phyloP scores from a whole-genome alignment of 192 early-diverging fungal species.

The Thamnidium elegans region DNA sequence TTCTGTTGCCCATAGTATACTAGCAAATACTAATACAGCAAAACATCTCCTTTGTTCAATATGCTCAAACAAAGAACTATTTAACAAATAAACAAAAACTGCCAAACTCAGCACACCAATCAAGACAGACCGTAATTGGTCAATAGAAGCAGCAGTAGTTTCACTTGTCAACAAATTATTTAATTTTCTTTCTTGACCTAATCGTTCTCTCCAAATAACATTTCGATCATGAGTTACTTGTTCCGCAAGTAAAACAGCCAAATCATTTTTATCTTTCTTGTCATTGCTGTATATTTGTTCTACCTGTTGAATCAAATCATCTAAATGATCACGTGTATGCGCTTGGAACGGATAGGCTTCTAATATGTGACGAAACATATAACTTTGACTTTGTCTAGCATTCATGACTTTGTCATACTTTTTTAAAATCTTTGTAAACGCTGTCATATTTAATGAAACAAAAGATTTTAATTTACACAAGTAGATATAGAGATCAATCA shows the following conservation, averaged over 20 bases:
- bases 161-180: constrained; percentile 58
- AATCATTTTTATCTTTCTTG: constrained; percentile 57
- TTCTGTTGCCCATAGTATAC: constrained; percentile 91
- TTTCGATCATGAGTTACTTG: constrained; percentile 94
- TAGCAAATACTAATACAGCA: constrained; percentile 87
- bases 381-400: constrained; percentile 63
- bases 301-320: constrained; percentile 59
- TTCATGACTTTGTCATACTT: constrained; percentile 95
- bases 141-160: constrained; percentile 28
- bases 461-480: constrained; percentile 85
- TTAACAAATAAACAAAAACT: constrained; percentile 59
- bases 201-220: constrained; percentile 96
- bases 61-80: constrained; percentile 59
- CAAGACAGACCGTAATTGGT: constrained; percentile 43
- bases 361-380: constrained; percentile 63
- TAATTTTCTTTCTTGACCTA: constrained; percentile 81
- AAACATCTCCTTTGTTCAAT: constrained; percentile 86
- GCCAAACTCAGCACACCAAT: constrained; percentile 47
- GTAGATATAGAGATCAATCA: constrained; percentile 76
- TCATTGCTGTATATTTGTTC: constrained; percentile 62
- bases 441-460: constrained; percentile 85
- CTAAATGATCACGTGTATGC: constrained; percentile 56
- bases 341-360: constrained; percentile 67
- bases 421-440: constrained; percentile 93
- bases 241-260: constrained; percentile 73